A percentile compares a stretch with the other conserved stretches of the same genome.
phyloP scores from a whole-genome alignment of 2,329 filamentous ascomycete species.

The Fusarium sambucinum region DNA sequence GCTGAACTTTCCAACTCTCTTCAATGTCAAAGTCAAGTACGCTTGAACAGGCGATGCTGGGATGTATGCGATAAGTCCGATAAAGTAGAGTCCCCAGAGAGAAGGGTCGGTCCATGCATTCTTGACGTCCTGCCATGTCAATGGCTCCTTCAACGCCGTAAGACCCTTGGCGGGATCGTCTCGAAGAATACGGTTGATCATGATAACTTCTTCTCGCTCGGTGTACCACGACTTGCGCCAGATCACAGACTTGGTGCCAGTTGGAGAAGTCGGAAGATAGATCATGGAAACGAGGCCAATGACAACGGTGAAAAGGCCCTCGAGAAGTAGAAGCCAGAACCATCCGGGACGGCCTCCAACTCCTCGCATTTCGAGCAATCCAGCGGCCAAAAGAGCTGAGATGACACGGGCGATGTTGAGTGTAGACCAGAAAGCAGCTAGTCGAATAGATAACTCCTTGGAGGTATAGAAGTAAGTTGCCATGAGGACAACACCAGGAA shows the following conservation, averaged over 20 bases:
- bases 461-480: slow-evolving; percentile 80
- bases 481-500: slow-evolving; percentile 72
- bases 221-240: slow-evolving; percentile 74
- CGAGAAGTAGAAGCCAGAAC: slow-evolving; percentile 65
- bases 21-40: slow-evolving; percentile 69
- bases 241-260: slow-evolving; percentile 71
- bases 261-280: slow-evolving; percentile 74
- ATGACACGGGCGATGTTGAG: slow-evolving; percentile 59
- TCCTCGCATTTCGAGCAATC: slow-evolving; percentile 64
- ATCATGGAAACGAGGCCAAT: slow-evolving; percentile 67
- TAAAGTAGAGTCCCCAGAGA: slow-evolving; percentile 64
- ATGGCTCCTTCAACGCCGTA: slow-evolving; percentile 59
- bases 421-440: slow-evolving; percentile 76
- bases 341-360: slow-evolving; percentile 62
- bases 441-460: slow-evolving; percentile 72
- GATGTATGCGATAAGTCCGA: slow-evolving; percentile 63
- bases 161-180: slow-evolving; percentile 67
- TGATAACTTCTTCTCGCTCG: slow-evolving; percentile 75
- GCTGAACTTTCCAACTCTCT: slow-evolving; percentile 64
- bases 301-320: slow-evolving; percentile 61
- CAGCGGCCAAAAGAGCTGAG: slow-evolving; percentile 62
- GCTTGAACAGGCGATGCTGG: slow-evolving; percentile 60
- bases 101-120: slow-evolving; percentile 59
- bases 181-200: slow-evolving; percentile 71
- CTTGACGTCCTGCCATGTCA: slow-evolving; percentile 58